Evolutionary conservation across 1,139 yeast species (phyloP).

Genomic region (Yueomyces sp.): DNA sequence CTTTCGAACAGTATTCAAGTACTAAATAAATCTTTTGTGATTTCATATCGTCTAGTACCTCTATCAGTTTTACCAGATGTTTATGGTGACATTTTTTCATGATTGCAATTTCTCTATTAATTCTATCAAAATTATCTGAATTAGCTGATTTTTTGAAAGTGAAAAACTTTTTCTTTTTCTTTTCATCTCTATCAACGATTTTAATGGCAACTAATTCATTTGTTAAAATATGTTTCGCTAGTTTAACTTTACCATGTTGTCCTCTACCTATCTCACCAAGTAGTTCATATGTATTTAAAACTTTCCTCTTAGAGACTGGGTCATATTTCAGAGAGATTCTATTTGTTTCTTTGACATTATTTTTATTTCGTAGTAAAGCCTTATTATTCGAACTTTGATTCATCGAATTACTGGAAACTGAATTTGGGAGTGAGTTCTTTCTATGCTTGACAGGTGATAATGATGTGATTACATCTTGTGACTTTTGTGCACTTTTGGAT

Average conservation of each 20-base stretch:
- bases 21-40: conserved; percentile 84
- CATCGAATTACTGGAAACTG: not conserved
- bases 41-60: conserved; percentile 78
- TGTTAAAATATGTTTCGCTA: conserved; percentile 64
- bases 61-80: conserved; percentile 75
- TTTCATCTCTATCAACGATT: conserved; percentile 67
- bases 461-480: not conserved
- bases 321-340: conserved; percentile 76
- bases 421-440: not conserved
- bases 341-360: conserved; percentile 68
- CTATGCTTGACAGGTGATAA: not conserved
- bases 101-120: conserved; percentile 85
- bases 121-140: conserved; percentile 34
- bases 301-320: conserved; percentile 73
- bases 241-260: conserved; percentile 93
- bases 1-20: conserved; percentile 81
- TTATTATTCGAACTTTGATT: not conserved
- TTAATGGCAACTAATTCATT: conserved; percentile 82
- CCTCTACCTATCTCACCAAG: conserved; percentile 84
- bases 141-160: conserved; percentile 7
- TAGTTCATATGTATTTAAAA: conserved; percentile 83
- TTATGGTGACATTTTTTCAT: conserved; percentile 91
- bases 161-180: conserved; percentile 15
- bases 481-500: not conserved
- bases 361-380: not conserved